These are phyloP conservation scores for Linum tenue DNA, from an alignment of 345 rosid species.

Conservation along the genomic window DNA sequence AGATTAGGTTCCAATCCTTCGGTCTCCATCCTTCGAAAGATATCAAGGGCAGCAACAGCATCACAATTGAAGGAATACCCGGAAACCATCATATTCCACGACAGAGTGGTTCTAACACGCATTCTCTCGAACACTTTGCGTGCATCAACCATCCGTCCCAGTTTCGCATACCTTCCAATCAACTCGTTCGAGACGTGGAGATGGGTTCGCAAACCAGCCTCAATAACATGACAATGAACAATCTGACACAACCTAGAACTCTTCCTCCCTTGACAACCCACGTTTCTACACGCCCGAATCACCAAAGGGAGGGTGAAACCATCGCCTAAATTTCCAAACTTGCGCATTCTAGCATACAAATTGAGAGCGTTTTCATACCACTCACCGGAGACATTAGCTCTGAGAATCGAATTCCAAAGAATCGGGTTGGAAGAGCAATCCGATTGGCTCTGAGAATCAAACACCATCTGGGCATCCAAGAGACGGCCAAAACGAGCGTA, in stretches of 20 bases:
- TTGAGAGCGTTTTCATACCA: constrained; percentile 28
- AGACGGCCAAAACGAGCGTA: constrained; percentile 43
- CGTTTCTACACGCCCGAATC: constrained; percentile 36
- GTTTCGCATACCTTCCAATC: constrained; percentile 37
- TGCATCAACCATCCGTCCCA: constrained; percentile 36
- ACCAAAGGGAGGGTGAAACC: constrained; percentile 53
- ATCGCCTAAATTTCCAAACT: constrained; percentile 40
- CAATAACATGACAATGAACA: constrained; percentile 44
- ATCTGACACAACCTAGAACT: constrained; percentile 21
- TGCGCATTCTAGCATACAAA: constrained; percentile 43
- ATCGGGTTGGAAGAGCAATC: constrained; percentile 30
- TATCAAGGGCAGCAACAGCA: constrained; percentile 37
- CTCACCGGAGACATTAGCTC: constrained; percentile 44
- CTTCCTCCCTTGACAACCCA: constrained; percentile 16
- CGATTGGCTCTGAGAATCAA: constrained; percentile 29
- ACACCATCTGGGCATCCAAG: background rate
- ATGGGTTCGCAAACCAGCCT: constrained; percentile 33
- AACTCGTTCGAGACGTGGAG: constrained; percentile 55
- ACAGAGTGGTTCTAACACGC: constrained; percentile 36
- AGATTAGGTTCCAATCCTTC: constrained; percentile 50
- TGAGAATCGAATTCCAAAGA: constrained; percentile 51
- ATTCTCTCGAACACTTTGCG: constrained; percentile 50
- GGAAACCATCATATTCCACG: constrained; percentile 65
- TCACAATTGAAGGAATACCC: constrained; percentile 42
- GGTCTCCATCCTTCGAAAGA: constrained; percentile 46